Evolutionary conservation across 768 basidiomycete species (phyloP).

Genomic region (Vararia minispora): DNA sequence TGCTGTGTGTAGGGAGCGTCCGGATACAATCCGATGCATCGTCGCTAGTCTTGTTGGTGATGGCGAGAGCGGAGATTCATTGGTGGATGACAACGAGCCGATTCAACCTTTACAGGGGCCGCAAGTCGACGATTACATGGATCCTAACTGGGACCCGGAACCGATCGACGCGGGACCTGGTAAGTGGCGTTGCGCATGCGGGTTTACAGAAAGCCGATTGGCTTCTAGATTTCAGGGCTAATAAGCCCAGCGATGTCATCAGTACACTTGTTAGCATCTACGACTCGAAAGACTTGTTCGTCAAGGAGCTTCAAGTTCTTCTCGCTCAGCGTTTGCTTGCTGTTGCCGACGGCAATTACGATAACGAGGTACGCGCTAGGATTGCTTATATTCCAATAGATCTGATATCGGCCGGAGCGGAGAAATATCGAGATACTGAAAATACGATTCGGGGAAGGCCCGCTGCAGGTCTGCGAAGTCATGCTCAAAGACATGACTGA

Average conservation of each 20-base stretch:
- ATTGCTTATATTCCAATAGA: too few relatives aligned
- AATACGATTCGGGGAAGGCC: constrained; percentile 87
- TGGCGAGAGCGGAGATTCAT: constrained; percentile 66
- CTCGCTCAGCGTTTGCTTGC: constrained; percentile 80
- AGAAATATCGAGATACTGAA: constrained; percentile 91
- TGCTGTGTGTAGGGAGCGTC: constrained; percentile 46
- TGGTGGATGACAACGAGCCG: constrained; percentile 79
- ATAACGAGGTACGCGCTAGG: constrained; percentile 45
- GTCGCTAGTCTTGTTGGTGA: constrained; percentile 87
- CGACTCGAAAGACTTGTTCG: constrained; percentile 91
- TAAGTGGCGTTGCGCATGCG: constrained; percentile 23
- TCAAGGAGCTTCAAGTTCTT: constrained; percentile 89
- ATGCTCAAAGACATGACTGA: constrained; percentile 98
- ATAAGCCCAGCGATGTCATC: constrained; percentile 87
- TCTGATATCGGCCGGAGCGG: constrained; percentile 36
- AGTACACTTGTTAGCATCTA: constrained; percentile 97
- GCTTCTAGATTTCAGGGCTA: constrained; percentile 90
- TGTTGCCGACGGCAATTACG: constrained; percentile 69
- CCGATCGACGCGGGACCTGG: constrained; percentile 95
- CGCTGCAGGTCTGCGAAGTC: constrained; percentile 92
- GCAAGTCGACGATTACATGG: constrained; percentile 78
- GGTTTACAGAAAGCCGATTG: too few relatives aligned
- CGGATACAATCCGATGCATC: constrained; percentile 90
- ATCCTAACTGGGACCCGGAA: constrained; percentile 93
- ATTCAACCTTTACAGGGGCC: constrained; percentile 63